Evolutionary conservation across 805 yeast genomes (phyloP), one percentile per base, ranked within the genome.

Genomic region (Metahyphopichia silvanorum): DNA sequence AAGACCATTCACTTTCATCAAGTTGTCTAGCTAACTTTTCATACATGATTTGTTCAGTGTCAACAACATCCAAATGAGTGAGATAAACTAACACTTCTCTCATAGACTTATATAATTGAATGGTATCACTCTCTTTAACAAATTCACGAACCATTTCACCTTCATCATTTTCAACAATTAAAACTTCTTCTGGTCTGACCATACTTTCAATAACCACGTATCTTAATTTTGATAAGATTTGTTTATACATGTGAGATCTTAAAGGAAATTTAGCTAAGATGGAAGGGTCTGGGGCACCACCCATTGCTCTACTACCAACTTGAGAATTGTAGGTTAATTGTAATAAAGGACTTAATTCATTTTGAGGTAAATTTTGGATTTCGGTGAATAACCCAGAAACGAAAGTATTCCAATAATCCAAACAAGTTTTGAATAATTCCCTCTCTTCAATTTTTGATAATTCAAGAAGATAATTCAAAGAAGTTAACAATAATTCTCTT

Each of bases 131-230:
- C 62, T 93, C 99, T 54, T 86, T 87, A 36, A 91, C 96, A 44
- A 91, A 89, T 54, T 91, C 98, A 53, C 99, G 79, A 27, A 93
- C 98, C 58, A 93, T 91, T 66, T 93, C 98, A 48, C 98, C 98
- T 65, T 93, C 99, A 62, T 93, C 99, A 57, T 91, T 91, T 61
- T 93, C 98, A 31, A 89, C 97, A 65, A 93, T 78, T 36, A 93
- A 72, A 34, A 93, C 98, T 65, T 93, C 99, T 61, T 93, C 98
- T 3, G 99, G 99, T 58, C 95, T 80, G 1, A 86, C 98, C 98
- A 93, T 93, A 51, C 85, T 85, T 62, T 89, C 98, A 51, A 93
- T 93, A 54, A 93, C 82, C n/a, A 94, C 95, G 39, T 83, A 69
- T 62, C 99, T 79, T 50, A 93, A 71, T 52, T 80, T 80, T 4